These are phyloP conservation scores for Ascochyta viciae-villosae DNA, from an alignment of 2,329 filamentous ascomycete genomes.

Conservation along the genomic window DNA sequence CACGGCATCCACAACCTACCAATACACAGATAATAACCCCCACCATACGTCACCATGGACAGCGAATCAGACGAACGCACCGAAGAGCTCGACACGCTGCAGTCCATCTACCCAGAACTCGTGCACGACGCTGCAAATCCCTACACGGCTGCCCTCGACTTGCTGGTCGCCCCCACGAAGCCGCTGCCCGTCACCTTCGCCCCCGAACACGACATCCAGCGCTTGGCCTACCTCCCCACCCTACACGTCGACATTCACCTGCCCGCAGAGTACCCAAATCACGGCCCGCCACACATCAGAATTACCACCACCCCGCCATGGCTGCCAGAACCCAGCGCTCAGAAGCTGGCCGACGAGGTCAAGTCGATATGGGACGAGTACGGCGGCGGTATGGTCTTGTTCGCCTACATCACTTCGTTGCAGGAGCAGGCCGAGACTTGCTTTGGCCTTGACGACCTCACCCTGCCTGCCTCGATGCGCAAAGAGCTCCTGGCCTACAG, in stretches of 20 bases:
- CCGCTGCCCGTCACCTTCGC: slow-evolving; percentile 52
- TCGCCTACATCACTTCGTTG: slow-evolving; percentile 66
- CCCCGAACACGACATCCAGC: slow-evolving; percentile 50
- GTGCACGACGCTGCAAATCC: slow-evolving; percentile 54
- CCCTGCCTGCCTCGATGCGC: slow-evolving; percentile 61
- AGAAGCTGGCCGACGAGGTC: slow-evolving; percentile 57
- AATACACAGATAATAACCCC: no score
- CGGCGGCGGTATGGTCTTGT: slow-evolving; percentile 63
- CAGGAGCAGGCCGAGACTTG: slow-evolving; percentile 64
- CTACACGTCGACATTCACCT: slow-evolving; percentile 61
- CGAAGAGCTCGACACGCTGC: slow-evolving; percentile 65
- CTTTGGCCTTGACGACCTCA: slow-evolving; percentile 60
- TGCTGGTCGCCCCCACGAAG: slow-evolving; percentile 62
- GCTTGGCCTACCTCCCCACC: slow-evolving; percentile 63
- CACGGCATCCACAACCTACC: no score
- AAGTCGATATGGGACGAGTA: slow-evolving; percentile 66
- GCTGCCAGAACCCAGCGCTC: slow-evolving; percentile 57
- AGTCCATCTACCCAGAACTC: slow-evolving; percentile 69
- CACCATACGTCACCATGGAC: slow-evolving; percentile 31
- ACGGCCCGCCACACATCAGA: slow-evolving; percentile 58
- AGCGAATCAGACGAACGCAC: slow-evolving; percentile 62
- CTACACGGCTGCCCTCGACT: slow-evolving; percentile 58
- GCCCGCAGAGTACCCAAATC: slow-evolving; percentile 63
- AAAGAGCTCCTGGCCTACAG: slow-evolving; percentile 80
- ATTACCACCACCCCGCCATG: slow-evolving; percentile 60